Conservation (phyloP, 106 monocot species). For the Apostasia shenzhenica region DNA sequence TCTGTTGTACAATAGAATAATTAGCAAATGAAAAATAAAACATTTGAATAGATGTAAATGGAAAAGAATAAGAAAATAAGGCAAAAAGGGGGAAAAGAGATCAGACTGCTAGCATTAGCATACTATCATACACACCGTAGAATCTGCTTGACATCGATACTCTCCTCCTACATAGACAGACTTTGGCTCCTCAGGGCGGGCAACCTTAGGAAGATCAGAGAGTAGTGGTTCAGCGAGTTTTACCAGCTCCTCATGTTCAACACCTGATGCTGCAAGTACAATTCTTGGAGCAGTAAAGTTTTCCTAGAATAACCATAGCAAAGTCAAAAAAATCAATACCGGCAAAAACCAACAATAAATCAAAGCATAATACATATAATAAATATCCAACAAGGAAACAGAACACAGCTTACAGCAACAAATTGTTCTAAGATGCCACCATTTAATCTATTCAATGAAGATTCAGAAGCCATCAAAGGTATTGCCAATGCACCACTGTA, state of each 20-base stretch:
- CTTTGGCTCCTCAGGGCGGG: slow-evolving; percentile 52
- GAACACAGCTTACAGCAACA: slow-evolving; percentile 45
- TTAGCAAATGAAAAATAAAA: neutral
- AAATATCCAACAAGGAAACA: neutral
- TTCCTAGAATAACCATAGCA: slow-evolving; percentile 35
- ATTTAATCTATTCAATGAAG: slow-evolving; percentile 53
- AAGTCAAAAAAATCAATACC: neutral
- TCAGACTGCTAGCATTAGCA: neutral
- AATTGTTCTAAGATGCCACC: slow-evolving; percentile 55
- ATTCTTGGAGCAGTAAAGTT: slow-evolving; percentile 84
- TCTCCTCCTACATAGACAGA: slow-evolving; percentile 83
- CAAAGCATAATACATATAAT: neutral
- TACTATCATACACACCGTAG: slow-evolving; percentile 30
- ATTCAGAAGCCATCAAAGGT: slow-evolving; percentile 68
- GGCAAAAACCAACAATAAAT: neutral
- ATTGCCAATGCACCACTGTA: slow-evolving; percentile 78
- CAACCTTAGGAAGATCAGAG: slow-evolving; percentile 60
- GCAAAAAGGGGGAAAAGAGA: slow-evolving; percentile 5
- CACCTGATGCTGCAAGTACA: slow-evolving; percentile 85
- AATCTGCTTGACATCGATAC: slow-evolving; percentile 76
- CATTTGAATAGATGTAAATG: neutral
- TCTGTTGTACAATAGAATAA: slow-evolving; percentile 28
- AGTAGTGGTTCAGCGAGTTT: slow-evolving; percentile 71
- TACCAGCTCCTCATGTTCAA: slow-evolving; percentile 77
- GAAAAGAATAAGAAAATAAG: neutral